These are phyloP conservation scores for Stipa capillata DNA, from an alignment of 176 grass and related monocot species.

Conservation along the genomic window DNA sequence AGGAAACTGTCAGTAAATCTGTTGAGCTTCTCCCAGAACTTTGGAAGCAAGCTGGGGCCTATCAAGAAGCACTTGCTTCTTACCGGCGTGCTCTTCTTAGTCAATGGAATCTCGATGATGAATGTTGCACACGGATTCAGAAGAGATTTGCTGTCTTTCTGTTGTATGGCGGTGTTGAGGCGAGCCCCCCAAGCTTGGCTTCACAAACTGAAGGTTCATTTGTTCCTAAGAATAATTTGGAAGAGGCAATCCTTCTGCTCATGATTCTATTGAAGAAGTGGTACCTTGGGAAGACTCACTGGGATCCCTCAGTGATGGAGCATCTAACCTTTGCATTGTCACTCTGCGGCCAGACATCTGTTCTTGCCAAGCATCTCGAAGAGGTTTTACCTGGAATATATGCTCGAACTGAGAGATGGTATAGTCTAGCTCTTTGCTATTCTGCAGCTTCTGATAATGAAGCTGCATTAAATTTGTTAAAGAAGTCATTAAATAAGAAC, in stretches of 20 bases:
- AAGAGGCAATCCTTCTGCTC: constrained; percentile 90
- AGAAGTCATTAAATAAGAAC: constrained; percentile 67
- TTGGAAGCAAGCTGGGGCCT: constrained; percentile 78
- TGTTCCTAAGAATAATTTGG: constrained; percentile 87
- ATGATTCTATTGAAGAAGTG: constrained; percentile 84
- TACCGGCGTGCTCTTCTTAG: constrained; percentile 86
- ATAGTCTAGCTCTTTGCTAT: constrained; percentile 76
- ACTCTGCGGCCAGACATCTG: constrained; percentile 70
- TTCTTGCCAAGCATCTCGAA: constrained; percentile 67
- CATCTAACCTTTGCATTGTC: constrained; percentile 89
- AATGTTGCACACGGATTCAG: constrained; percentile 79
- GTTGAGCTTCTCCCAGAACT: constrained; percentile 97
- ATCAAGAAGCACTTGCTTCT: constrained; percentile 71
- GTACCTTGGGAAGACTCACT: constrained; percentile 72
- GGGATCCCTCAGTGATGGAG: constrained; percentile 88
- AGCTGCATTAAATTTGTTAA: constrained; percentile 78
- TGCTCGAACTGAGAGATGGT: constrained; percentile 79
- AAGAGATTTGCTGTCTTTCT: constrained; percentile 87
- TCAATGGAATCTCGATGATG: constrained; percentile 94
- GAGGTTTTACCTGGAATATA: constrained; percentile 88
- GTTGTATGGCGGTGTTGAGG: constrained; percentile 78
- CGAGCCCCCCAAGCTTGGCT: constrained; percentile 63
- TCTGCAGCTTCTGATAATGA: constrained; percentile 48
- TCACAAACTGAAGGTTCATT: constrained; percentile 85
- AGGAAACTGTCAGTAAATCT: constrained; percentile 85